Base-by-base conservation (phyloP, 352 stramenopile species). In the Pythium biforme region DNA sequence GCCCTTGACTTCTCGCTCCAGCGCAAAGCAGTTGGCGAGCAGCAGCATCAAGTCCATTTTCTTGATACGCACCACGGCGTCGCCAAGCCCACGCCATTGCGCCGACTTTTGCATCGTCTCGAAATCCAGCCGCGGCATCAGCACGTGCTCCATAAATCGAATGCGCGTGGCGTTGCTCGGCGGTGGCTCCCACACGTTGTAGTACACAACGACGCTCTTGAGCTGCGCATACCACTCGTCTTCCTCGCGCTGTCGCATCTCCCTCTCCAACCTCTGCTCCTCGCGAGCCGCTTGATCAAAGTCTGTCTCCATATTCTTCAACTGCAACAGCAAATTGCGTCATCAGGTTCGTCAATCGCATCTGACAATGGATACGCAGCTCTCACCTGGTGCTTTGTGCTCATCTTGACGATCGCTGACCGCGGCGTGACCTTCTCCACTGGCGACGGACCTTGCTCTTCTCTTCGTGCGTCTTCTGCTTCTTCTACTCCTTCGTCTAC, bases 11-110 rank as follows among this genome's bases (percentile, higher is more conserved):
- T 91, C 76, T 10, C 75, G 51, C 59, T 98, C 91, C 12, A 98
- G 64, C 37, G 82, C 69, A 55, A 98, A 93, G 60, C 91, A 95
- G 33, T 94, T 78, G 48, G 86, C 77, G 4, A 98, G 61, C 0
- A 84, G 52, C 6, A 90, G 62, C 1, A 95, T 73, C 58, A 98
- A 73, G 50, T 97, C 76, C 64, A 92, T 81, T 70, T 97, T 97
- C 17, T 85, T 97, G 25, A 89, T 81, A 2, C 85, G 73, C 8
- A 87, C 80, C n/a, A 90, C 62, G 31, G 12, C 43, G 5, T 61
- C 59, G 7, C 79, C 56, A 15, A 97, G 76, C 3, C 92, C 91
- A 22, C 94, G 85, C 22, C 84, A 73, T 43, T 79, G 60, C 4
- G 58, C 66, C 6, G 90, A 94, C 25, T 73, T 50, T 14, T 91